These are phyloP conservation scores for Eucalyptus curtisii DNA, from an alignment of 345 rosid genomes.

Conservation along the genomic window DNA sequence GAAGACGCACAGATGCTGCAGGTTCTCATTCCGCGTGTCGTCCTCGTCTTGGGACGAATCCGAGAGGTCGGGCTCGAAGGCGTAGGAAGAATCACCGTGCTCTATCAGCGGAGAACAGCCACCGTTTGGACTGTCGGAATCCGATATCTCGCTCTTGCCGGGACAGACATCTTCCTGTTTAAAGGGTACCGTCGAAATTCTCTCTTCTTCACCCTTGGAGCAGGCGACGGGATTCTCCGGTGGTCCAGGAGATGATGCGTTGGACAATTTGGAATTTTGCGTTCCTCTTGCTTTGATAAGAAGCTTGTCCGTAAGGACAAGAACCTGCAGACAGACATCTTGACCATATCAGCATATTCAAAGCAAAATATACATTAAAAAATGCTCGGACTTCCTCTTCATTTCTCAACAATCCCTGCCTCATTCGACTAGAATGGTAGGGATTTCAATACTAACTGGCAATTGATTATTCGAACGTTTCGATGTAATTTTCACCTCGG, in stretches of 20 bases:
- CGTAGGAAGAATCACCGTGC: constrained; percentile 12
- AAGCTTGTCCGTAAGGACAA: constrained; percentile 27
- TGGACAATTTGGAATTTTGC: neutral
- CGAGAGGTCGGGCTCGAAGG: constrained; percentile 38
- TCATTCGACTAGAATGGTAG: neutral
- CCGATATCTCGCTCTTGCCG: neutral
- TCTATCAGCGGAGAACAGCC: neutral
- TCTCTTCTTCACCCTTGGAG: neutral
- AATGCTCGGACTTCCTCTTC: neutral
- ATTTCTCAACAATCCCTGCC: neutral
- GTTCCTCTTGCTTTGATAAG: constrained; percentile 2
- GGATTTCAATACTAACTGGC: neutral
- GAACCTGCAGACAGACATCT: constrained; percentile 19
- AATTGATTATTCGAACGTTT: neutral
- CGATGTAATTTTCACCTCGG: constrained; percentile 18
- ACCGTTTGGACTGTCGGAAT: neutral
- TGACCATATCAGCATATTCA: neutral
- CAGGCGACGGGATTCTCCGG: neutral
- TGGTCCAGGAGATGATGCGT: neutral
- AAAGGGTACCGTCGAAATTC: neutral
- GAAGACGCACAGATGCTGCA: constrained; percentile 15
- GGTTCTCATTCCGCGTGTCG: constrained; percentile 10
- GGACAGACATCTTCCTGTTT: constrained; percentile 1
- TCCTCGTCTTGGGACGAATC: constrained; percentile 53
- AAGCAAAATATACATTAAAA: neutral